These are phyloP conservation scores for Rhizomucor pusillus DNA, from an alignment of 371 early-diverging fungal species.

Conservation along the genomic window DNA sequence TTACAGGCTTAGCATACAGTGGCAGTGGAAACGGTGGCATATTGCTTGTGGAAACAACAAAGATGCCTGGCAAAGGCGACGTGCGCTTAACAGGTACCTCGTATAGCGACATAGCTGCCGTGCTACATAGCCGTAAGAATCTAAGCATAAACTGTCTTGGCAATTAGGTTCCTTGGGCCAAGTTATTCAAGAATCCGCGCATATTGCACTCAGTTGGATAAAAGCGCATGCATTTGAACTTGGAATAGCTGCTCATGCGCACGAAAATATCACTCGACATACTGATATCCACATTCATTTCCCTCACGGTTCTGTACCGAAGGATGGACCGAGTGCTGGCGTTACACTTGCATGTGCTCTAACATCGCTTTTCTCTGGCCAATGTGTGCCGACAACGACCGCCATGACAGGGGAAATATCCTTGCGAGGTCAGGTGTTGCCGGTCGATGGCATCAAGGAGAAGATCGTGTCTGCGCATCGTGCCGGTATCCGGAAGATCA, in stretches of 20 bases:
- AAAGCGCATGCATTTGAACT: conserved; percentile 64
- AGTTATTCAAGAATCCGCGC: conserved; percentile 86
- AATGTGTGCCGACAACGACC: conserved; percentile 48
- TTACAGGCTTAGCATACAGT: conserved; percentile 83
- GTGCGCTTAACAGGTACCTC: conserved; percentile 59
- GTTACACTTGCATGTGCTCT: conserved; percentile 75
- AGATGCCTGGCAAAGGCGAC: conserved; percentile 71
- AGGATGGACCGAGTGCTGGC: conserved; percentile 78
- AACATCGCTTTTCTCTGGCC: conserved; percentile 69
- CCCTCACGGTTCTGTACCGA: conserved; percentile 79
- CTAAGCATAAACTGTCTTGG: no score
- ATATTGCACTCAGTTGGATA: conserved; percentile 79
- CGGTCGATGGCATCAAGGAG: conserved; percentile 87
- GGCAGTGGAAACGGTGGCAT: conserved; percentile 72
- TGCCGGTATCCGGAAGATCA: conserved; percentile 62
- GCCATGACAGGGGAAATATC: conserved; percentile 90
- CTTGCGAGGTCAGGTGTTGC: conserved; percentile 75
- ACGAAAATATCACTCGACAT: conserved; percentile 34
- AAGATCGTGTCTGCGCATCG: conserved; percentile 84
- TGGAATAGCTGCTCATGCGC: conserved; percentile 37
- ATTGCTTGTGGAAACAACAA: conserved; percentile 77
- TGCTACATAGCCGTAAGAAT: not conserved
- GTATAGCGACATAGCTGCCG: not conserved
- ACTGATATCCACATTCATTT: conserved; percentile 82
- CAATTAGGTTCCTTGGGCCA: conserved; percentile 72